Evolutionary conservation across 306 rosid species (phyloP), one percentile per base, ranked within the genome.

Genomic region (Hippophae rhamnoides): DNA sequence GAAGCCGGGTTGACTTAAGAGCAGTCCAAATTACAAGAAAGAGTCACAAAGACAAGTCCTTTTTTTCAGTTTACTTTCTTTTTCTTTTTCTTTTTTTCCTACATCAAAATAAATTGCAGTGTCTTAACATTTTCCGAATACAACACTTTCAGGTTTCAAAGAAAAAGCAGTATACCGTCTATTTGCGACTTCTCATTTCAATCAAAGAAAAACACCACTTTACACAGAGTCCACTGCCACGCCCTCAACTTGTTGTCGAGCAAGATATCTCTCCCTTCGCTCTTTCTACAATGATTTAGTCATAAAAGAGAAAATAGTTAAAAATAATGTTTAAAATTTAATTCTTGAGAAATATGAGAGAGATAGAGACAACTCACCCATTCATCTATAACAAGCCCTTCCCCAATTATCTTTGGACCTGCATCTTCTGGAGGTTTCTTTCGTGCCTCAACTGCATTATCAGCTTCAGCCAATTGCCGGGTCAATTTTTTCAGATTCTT

Each of bases 371-470:
- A 23, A 77, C 86, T 75, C 58, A 87, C 96, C 96, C 96, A 88
- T 83, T 92, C 96, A 65, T 92, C 96, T 65, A 92, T 92, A 52
- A 92, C 98, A 7, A 92, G 96, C 58, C 96, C 96, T 71, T 89
- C 94, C 61, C 96, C 94, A 9, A 89, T 81, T 47, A 85, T 83
- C 71, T 69, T 82, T 53, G 88, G 82, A 56, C 94, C 94, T 6
- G 86, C 44, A 52, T 85, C 94, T 69, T 89, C 96, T 1, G 79
- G 72, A 40, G 86, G 94, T 62, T 88, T 83, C 81, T 79, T 85
- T 42, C 84, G 94, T 7, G 86, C 77, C 79, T 89, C 96, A 7
- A 89, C 64, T 0, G 88, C 94, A 56, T 88, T 86, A 70, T 89
- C 94, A 12, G 94, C 94, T 3, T 89, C 94, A 40, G 83, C 90